Evolutionary conservation across 306 rosid genomes (phyloP).

Genomic region (Hippophae tibetana): DNA sequence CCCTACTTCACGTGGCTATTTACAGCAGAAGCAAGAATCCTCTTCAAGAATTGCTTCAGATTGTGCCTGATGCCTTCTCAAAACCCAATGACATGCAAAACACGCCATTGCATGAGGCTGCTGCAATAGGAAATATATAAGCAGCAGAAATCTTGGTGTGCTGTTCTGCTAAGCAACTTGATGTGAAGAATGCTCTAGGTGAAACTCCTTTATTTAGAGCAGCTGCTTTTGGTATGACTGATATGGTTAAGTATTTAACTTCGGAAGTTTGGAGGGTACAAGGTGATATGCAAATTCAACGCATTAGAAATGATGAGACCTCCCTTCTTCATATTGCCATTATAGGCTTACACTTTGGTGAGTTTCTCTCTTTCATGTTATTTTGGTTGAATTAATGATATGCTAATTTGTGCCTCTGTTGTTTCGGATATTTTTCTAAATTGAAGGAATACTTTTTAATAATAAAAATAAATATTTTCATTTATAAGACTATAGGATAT

Average conservation of each 20-base stretch:
- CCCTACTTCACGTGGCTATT: constrained; percentile 11
- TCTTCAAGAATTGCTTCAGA: background rate
- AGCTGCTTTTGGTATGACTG: background rate
- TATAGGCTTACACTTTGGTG: constrained; percentile 19
- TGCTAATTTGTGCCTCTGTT: too few species aligned
- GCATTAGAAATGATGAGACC: background rate
- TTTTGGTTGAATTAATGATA: too few species aligned
- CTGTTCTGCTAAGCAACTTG: background rate
- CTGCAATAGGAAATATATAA: background rate
- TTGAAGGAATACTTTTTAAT: background rate
- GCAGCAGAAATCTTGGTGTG: background rate
- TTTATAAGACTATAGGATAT: background rate
- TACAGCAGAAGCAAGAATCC: background rate
- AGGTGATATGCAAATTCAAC: background rate
- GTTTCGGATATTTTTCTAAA: too few species aligned
- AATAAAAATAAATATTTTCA: background rate
- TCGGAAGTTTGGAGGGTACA: background rate
- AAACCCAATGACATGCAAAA: background rate
- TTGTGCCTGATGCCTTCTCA: too few species aligned
- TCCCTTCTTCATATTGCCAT: constrained; percentile 24
- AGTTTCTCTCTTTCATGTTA: background rate
- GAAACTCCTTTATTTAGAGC: constrained; percentile 26
- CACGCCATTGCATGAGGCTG: constrained; percentile 17
- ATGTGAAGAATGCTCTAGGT: background rate
- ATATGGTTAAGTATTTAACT: background rate